phyloP scores from a whole-genome alignment of 2,329 filamentous ascomycete genomes.

The Cryphonectria naterciae region DNA sequence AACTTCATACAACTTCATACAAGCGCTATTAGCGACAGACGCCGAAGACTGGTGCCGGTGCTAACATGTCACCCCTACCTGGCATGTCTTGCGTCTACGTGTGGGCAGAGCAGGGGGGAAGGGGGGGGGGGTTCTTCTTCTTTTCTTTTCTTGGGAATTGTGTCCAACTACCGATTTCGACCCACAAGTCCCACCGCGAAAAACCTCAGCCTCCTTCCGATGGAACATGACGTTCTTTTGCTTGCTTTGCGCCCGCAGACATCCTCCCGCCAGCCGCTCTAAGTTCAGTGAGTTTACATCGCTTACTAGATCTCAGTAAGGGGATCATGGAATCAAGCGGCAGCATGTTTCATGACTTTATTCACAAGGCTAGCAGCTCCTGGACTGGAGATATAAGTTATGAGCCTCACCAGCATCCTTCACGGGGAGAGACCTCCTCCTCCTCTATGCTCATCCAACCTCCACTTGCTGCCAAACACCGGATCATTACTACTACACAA shows the following conservation, averaged over 20 bases:
- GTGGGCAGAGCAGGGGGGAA: not conserved
- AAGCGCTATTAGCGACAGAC: slow-evolving; percentile 4
- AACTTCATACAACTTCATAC: not conserved
- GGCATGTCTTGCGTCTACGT: not conserved
- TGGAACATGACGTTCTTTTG: not conserved
- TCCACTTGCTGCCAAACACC: not conserved
- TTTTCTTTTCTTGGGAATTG: not conserved
- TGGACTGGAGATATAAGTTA: not conserved
- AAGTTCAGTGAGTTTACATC: too few relatives aligned
- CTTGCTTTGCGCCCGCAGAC: not conserved
- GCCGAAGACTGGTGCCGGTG: not conserved
- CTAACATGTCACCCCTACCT: not conserved
- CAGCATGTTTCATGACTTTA: not conserved
- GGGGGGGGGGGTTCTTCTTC: not conserved
- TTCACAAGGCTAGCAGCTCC: not conserved
- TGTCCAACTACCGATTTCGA: not conserved
- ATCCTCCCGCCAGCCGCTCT: not conserved
- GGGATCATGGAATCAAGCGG: not conserved
- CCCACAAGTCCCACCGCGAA: not conserved
- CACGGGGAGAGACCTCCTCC: not conserved
- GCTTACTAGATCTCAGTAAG: not conserved
- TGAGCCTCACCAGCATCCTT: not conserved
- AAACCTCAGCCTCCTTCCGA: not conserved
- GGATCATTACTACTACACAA: not conserved
- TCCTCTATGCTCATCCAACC: not conserved